Base-by-base conservation (phyloP, 176 grass and related monocot genomes). In the Elaeis guineensis region DNA sequence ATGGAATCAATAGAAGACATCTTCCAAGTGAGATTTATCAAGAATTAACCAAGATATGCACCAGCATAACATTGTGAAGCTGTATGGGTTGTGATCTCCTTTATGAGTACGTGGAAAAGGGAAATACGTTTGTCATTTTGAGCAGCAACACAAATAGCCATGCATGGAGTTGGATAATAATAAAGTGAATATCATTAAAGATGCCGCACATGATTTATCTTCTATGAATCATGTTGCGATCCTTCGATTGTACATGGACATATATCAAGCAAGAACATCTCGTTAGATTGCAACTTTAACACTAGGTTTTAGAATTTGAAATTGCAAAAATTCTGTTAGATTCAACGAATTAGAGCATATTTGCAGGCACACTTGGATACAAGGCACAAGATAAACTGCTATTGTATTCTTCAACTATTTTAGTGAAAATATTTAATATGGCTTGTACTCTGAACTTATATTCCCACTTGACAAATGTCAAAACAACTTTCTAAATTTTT, bases 321-420 rank as follows among this genome's bases (percentile, higher is more conserved):
- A 32, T 32, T 7, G 6, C 30, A 32, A 9, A 5, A 32, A 32
- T 32, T 6, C 7, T 8, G 4, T 5, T 26, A 1, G 68, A 59
- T 58, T 71, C 52, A 49, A 59, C 54, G 50, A 71, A 71, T 16
- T 71, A 52, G 54, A 71, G 68, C 54, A 59, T 2, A 23, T 23
- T 23, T 23, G 23, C 1, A 23, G 23, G 23, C 23, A 23, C 67
- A 12, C 39, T n/a, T 24, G 67, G 54, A 58, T 71, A 59, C 51
- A 48, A 17, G 28, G 23, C 54, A 57, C 53, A 52, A 20, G 67
- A 26, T 71, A 59, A 22, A 28, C 3, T 5, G 3, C 25, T 5
- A 28, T 28, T 5, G 25, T 28, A 28, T 28, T 28, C 25, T 28
- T 28, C 25, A 5, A 28, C 9, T 32, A 8, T 32, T 32, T 6